A percentile compares a stretch with the other conserved stretches of the same genome.
phyloP scores from a whole-genome alignment of 352 stramenopile genomes.

The Pythium sp. region DNA sequence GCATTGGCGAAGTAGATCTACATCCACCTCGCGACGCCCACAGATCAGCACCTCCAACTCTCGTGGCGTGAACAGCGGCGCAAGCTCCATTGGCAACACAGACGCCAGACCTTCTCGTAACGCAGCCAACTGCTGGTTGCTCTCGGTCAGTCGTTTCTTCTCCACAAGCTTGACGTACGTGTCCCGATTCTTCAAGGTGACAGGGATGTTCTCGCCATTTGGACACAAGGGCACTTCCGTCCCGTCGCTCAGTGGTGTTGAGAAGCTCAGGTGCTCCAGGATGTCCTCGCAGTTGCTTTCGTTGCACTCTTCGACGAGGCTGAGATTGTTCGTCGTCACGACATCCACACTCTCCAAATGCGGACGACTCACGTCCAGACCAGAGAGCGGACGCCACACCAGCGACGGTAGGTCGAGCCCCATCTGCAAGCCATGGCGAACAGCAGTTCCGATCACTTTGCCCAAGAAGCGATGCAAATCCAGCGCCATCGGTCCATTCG shows the following conservation, averaged over 20 bases:
- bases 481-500: conserved; percentile 87
- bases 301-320: conserved; percentile 53
- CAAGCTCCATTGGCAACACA: conserved; percentile 96
- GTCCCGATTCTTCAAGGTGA: conserved; percentile 59
- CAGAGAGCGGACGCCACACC: conserved; percentile 84
- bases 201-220: conserved; percentile 65
- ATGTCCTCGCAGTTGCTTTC: conserved; percentile 39
- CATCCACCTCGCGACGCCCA: conserved; percentile 94
- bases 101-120: conserved; percentile 87
- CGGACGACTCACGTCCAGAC: conserved; percentile 66
- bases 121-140: conserved; percentile 71
- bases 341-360: conserved; percentile 84
- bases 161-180: conserved; percentile 70
- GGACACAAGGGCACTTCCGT: conserved; percentile 64
- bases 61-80: conserved; percentile 94
- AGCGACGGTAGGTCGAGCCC: conserved; percentile 87
- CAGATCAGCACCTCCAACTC: conserved; percentile 97
- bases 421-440: conserved; percentile 95
- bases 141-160: conserved; percentile 74
- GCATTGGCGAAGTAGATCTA: conserved; percentile 94
- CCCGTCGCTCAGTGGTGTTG: conserved; percentile 79
- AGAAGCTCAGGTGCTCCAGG: conserved; percentile 71
- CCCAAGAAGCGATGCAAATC: conserved; percentile 95
- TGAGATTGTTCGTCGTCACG: conserved; percentile 66
- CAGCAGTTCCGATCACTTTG: conserved; percentile 94